Evolutionary conservation across 2,329 filamentous ascomycete genomes (phyloP).

Genomic region (Ampelomyces quisqualis): DNA sequence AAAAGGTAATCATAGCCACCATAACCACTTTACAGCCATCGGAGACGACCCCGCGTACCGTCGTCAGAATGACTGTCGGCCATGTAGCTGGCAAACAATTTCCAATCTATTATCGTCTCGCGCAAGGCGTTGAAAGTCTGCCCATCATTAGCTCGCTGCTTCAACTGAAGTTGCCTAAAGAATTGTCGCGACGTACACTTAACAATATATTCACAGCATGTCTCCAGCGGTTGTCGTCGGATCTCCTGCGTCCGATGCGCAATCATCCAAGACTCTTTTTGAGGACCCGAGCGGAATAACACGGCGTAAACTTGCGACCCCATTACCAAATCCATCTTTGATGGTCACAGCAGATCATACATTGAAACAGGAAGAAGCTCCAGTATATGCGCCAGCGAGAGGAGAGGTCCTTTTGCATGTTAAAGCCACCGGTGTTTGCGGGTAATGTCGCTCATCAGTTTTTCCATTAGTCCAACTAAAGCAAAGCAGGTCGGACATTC

Average conservation of each 20-base stretch:
- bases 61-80: too few species aligned
- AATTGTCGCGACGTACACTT: not conserved
- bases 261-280: constrained; percentile 6
- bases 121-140: not conserved
- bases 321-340: constrained; percentile 55
- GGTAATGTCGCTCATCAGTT: too few species aligned
- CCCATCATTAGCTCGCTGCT: too few species aligned
- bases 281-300: constrained; percentile 14
- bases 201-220: constrained; percentile 9
- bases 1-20: constrained; percentile 12
- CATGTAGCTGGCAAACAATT: too few species aligned
- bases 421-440: constrained; percentile 65
- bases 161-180: too few species aligned
- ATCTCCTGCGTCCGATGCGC: not conserved
- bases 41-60: too few species aligned
- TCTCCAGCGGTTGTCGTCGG: constrained; percentile 16
- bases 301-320: constrained; percentile 21
- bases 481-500: constrained; percentile 59
- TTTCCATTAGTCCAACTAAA: too few species aligned
- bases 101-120: not conserved
- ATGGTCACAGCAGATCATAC: constrained; percentile 62
- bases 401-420: constrained; percentile 63
- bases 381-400: constrained; percentile 55
- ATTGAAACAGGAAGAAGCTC: constrained; percentile 59
- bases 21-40: not conserved